Evolutionary conservation across 371 early-diverging fungal species (phyloP), one percentile per base, ranked within the genome.

Genomic region (Batrachochytrium dendrobatidis): DNA sequence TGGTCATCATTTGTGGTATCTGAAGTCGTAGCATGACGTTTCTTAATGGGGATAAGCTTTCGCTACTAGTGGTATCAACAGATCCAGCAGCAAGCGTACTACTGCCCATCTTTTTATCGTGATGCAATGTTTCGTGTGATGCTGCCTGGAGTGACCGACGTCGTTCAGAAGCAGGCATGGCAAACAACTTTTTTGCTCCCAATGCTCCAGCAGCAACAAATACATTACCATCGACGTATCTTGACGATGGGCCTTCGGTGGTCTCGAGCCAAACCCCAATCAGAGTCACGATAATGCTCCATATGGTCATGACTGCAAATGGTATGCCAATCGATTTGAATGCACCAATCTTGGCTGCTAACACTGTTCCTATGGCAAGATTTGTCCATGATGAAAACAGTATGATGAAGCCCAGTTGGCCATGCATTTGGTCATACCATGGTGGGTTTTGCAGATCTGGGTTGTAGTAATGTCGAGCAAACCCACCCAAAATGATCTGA

Each of bases 121-220:
- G 12, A 15, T 12, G n/a, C 15, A 39, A n/a, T n/a, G 39, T 39
- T 39, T 39, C 39, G 15, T 15, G 8, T 29, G 49, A 48, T 8
- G 49, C 49, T 12, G 12, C 29, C n/a, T 12, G 24, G 12, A 48
- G 22, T 22, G 49, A 48, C 24, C 49, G 49, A 12, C 49, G 49
- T 6, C 49, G 49, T 29, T 48, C 49, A 48, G 49, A 8, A 29
- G 49, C 49, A 7, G 49, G 49, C 49, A 48, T 48, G 12, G 49
- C 49, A 48, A 48, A 48, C 49, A 48, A 29, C 12, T 48, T 48
- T 29, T 48, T 48, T 22, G 49, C 49, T 6, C 49, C 49, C 8
- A 48, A 7, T 12, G n/a, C 49, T 6, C 49, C 49, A 18, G 49
- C 49, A 48, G 49, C 49, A 8, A 48, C 49, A 48, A 48, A 48